Evolutionary conservation across 306 rosid species (phyloP).

Genomic region (Cucurbita argyrosperma): DNA sequence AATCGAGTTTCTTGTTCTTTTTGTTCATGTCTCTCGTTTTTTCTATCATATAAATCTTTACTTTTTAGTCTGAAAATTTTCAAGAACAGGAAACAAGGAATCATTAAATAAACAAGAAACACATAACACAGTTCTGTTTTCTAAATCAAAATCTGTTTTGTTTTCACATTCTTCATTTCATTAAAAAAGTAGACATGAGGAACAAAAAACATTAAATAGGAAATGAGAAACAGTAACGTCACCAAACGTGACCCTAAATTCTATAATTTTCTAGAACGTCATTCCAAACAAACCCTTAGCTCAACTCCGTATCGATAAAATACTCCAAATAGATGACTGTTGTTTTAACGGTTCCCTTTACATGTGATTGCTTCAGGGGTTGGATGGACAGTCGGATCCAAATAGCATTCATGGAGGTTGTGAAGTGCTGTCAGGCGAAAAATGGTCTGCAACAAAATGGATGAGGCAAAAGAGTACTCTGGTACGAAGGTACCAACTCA

Average conservation of each 20-base stretch:
- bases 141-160: neutral
- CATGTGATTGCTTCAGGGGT: slow-evolving; percentile 16
- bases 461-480: slow-evolving; percentile 35
- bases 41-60: no score
- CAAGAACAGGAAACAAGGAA: neutral
- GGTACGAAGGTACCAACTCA: neutral
- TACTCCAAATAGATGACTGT: neutral
- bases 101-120: neutral
- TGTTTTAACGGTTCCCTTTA: neutral
- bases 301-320: no score
- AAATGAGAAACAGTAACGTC: neutral
- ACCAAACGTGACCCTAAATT: neutral
- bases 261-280: neutral
- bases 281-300: no score
- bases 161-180: neutral
- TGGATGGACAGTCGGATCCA: slow-evolving; percentile 41
- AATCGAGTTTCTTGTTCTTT: neutral
- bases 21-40: neutral
- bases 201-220: no score
- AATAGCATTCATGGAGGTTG: slow-evolving; percentile 48
- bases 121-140: neutral
- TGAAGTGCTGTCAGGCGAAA: slow-evolving; percentile 36
- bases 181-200: neutral
- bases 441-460: slow-evolving; percentile 61
- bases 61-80: neutral